phyloP scores from a whole-genome alignment of 257 asterid genomes.

The Primulina huaijiensis region DNA sequence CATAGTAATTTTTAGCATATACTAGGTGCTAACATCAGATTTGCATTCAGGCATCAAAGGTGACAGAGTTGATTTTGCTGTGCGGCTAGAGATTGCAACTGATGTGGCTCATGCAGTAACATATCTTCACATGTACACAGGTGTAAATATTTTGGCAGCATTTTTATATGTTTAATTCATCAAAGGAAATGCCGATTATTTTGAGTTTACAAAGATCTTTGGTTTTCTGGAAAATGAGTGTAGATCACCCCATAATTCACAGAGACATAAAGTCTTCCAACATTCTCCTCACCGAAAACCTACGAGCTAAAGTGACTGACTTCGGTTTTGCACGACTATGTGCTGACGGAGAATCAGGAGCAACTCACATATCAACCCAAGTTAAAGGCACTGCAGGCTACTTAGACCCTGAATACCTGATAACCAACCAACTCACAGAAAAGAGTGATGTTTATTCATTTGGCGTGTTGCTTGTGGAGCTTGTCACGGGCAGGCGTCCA shows the following conservation, averaged over 20 bases:
- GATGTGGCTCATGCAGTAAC: slow-evolving; percentile 78
- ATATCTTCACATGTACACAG: slow-evolving; percentile 70
- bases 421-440: slow-evolving; percentile 58
- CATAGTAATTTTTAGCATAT: not conserved
- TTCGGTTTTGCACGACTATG: slow-evolving; percentile 63
- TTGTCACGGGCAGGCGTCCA: slow-evolving; percentile 60
- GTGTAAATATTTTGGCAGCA: slow-evolving; percentile 11
- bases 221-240: not conserved
- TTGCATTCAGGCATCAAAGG: slow-evolving; percentile 47
- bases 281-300: slow-evolving; percentile 64
- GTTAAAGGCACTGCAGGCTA: slow-evolving; percentile 79
- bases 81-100: slow-evolving; percentile 62
- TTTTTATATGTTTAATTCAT: not conserved
- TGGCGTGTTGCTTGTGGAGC: slow-evolving; percentile 70
- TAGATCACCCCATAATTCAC: slow-evolving; percentile 75
- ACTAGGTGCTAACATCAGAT: not conserved
- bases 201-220: not conserved
- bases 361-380: slow-evolving; percentile 61
- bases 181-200: not conserved
- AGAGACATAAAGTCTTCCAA: slow-evolving; percentile 70
- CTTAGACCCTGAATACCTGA: slow-evolving; percentile 68
- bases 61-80: slow-evolving; percentile 43
- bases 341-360: slow-evolving; percentile 42
- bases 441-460: slow-evolving; percentile 80
- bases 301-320: slow-evolving; percentile 70